Percentiles rank a stretch among this genome's conserved stretches.
phyloP scores from a whole-genome alignment of 352 stramenopile species.

The Peronospora farinosa region DNA sequence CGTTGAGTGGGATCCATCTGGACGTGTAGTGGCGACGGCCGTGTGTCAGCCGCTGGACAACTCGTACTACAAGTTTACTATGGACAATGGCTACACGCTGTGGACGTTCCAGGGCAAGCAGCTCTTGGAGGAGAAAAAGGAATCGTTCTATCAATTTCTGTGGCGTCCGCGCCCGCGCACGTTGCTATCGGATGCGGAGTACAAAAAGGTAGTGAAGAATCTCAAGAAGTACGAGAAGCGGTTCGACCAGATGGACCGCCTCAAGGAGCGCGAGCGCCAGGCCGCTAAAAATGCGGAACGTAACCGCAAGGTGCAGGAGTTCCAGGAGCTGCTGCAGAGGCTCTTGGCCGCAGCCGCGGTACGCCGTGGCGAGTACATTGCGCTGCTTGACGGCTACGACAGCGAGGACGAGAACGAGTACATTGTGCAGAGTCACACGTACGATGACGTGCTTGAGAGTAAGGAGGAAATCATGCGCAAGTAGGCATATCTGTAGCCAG shows the following conservation, averaged over 20 bases:
- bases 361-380: slow-evolving; percentile 57
- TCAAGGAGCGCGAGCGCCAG: slow-evolving; percentile 75
- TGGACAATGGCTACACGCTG: slow-evolving; percentile 98
- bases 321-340: slow-evolving; percentile 57
- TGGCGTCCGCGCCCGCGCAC: slow-evolving; percentile 91
- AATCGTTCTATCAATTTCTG: slow-evolving; percentile 94
- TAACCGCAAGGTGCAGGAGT: slow-evolving; percentile 60
- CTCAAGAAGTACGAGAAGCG: slow-evolving; percentile 95
- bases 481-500: slow-evolving; percentile 18
- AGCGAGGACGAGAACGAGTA: slow-evolving; percentile 80
- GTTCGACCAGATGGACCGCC: slow-evolving; percentile 82
- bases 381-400: slow-evolving; percentile 72
- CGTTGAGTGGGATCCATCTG: slow-evolving; percentile 96
- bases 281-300: slow-evolving; percentile 62
- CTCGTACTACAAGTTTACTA: slow-evolving; percentile 95
- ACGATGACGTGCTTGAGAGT: slow-evolving; percentile 64
- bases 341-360: slow-evolving; percentile 26
- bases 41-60: slow-evolving; percentile 94
- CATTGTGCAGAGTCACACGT: slow-evolving; percentile 69
- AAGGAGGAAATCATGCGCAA: slow-evolving; percentile 71
- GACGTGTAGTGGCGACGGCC: slow-evolving; percentile 91
- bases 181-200: slow-evolving; percentile 90
- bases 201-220: slow-evolving; percentile 94
- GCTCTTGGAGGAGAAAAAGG: slow-evolving; percentile 92
- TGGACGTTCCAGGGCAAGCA: slow-evolving; percentile 98